Percentiles rank a stretch among this genome's conserved stretches.
phyloP scores from a whole-genome alignment of 2,329 filamentous ascomycete genomes.

The Colletotrichum sp. region DNA sequence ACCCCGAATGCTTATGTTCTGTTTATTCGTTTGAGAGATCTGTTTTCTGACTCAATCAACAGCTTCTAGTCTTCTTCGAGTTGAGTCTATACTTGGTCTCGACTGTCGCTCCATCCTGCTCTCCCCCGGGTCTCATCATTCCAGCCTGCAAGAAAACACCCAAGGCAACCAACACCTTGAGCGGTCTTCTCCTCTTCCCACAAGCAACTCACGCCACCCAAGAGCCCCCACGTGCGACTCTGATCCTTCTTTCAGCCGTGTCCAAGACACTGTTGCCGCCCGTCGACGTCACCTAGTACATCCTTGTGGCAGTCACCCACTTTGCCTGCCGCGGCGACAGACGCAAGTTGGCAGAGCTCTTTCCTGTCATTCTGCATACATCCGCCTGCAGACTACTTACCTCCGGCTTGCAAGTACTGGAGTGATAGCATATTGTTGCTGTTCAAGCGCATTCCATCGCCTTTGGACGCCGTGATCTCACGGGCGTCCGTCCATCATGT shows the following conservation, averaged over 20 bases:
- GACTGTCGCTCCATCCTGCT: not conserved
- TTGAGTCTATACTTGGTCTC: not conserved
- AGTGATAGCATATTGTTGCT: not conserved
- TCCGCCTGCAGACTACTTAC: conserved; percentile 3
- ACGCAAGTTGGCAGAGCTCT: conserved; percentile 1
- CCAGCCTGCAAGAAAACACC: not conserved
- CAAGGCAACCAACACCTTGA: not conserved
- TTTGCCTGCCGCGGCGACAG: conserved; percentile 4
- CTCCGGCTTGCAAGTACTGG: not conserved
- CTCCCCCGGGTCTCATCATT: not conserved
- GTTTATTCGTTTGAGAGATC: not conserved
- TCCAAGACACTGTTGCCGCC: not conserved
- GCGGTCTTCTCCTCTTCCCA: not conserved
- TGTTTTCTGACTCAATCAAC: conserved; percentile 7
- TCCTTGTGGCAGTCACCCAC: conserved; percentile 3
- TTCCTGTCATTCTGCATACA: not conserved
- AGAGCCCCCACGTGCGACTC: conserved; percentile 5
- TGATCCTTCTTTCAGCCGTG: not conserved
- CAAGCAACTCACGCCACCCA: conserved; percentile 1
- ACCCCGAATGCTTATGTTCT: not conserved
- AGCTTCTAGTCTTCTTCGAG: not conserved
- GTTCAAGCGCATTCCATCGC: not conserved
- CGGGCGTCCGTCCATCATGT: conserved; percentile 15
- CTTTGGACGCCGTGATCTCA: conserved; percentile 10
- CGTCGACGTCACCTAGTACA: conserved; percentile 16